These are phyloP conservation scores for Trifolium pratense DNA, from an alignment of 306 rosid species.

Conservation along the genomic window DNA sequence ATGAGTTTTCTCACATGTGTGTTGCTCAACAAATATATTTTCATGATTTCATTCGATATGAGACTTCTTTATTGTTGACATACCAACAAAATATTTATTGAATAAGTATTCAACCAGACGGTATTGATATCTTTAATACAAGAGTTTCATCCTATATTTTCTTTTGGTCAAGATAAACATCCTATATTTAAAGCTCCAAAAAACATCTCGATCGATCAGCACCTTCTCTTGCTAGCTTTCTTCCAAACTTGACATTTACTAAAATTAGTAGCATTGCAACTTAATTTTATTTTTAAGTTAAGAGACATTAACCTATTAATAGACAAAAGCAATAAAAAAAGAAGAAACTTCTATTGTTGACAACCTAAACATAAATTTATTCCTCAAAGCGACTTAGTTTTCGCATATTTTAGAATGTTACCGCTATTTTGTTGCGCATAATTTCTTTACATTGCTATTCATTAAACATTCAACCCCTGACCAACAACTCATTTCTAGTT, in stretches of 20 bases:
- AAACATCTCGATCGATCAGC: neutral
- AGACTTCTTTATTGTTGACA: too few species aligned
- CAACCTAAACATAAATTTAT: slow-evolving; percentile 36
- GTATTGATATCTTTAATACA: too few species aligned
- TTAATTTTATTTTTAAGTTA: slow-evolving; percentile 38
- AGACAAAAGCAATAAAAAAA: slow-evolving; percentile 36
- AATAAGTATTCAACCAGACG: neutral
- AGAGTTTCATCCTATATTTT: too few species aligned
- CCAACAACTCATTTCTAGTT: slow-evolving; percentile 10
- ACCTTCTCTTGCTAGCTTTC: neutral
- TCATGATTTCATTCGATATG: too few species aligned
- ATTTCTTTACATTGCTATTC: slow-evolving; percentile 25
- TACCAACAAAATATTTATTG: neutral
- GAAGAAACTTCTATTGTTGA: slow-evolving; percentile 37
- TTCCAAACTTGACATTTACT: slow-evolving; percentile 41
- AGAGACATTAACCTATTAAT: slow-evolving; percentile 45
- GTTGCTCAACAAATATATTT: too few species aligned
- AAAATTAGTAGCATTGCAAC: slow-evolving; percentile 42
- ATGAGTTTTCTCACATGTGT: too few species aligned
- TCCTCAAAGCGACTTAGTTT: slow-evolving; percentile 38
- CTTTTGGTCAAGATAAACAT: too few species aligned
- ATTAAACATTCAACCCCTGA: slow-evolving; percentile 4
- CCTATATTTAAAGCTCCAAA: neutral
- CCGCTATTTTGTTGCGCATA: neutral
- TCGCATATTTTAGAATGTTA: slow-evolving; percentile 28